Evolutionary conservation across 192 early-diverging fungal species (phyloP), one percentile per base, ranked within the genome.

Genomic region (Fimicolochytrium jonesii): DNA sequence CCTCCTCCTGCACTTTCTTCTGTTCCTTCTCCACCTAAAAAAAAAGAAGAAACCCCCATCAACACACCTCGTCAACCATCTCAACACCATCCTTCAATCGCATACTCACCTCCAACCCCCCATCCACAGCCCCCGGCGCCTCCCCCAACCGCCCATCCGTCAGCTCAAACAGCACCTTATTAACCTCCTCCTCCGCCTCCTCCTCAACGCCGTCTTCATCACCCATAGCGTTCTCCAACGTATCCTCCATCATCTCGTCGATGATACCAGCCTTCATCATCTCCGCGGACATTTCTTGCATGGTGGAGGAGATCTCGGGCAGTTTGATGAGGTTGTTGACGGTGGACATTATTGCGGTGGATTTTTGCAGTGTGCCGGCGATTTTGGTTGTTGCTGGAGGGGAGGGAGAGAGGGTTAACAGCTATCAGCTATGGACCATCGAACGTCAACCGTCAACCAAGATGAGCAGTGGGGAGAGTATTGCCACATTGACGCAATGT

Each of bases 181-280:
- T 88, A 4, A 97, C 92, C 77, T 98, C 93, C 20, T 86, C 87
- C 41, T 95, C 91, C 0, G 93, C 94, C 49, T 94, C 96, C 44
- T 93, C 93, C 59, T 98, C 95, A 35, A 95, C 57, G 23, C 89
- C 93, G 1, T 90, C 91, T 35, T 95, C 94, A 41, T 96, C 93
- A 59, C 88, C 67, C 48, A 73, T 76, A n/a, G n/a, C n/a, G n/a
- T n/a, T n/a, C 34, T 94, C 93, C 61, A 98, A 81, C 49, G 89
- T 83, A 66, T 96, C 94, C 54, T 88, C 79, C 44, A 95, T 82
- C 92, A 96, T 97, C 70, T 98, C 96, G 67, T 91, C 88, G 52
- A 98, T 94, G 58, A 98, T 83, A 17, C 94, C 94, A 2, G 95
- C 92, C 82, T 89, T 95, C 75, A 90, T 94, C 96, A 98, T 95